phyloP scores from a whole-genome alignment of 768 basidiomycete genomes.

The Russula dissimulans region DNA sequence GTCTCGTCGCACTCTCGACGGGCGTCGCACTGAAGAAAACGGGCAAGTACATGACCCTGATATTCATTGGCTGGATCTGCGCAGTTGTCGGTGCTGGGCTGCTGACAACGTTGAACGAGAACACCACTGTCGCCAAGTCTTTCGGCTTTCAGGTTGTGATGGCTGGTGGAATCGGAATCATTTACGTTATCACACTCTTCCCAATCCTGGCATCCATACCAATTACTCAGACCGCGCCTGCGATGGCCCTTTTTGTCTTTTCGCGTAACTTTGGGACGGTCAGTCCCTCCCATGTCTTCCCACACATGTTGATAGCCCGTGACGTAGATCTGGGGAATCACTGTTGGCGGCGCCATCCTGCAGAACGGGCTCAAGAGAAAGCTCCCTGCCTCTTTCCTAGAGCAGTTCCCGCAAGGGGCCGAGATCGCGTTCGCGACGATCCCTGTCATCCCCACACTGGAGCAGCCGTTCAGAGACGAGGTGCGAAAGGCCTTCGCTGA shows the following conservation, averaged over 20 bases:
- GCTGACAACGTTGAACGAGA: slow-evolving; percentile 24
- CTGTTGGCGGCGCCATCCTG: slow-evolving; percentile 29
- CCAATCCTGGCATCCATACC: slow-evolving; percentile 31
- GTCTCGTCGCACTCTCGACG: slow-evolving; percentile 31
- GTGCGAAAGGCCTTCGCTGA: slow-evolving; percentile 26
- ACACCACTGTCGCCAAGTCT: slow-evolving; percentile 15
- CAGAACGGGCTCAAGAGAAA: slow-evolving; percentile 29
- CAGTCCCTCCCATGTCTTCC: not conserved
- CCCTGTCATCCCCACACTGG: slow-evolving; percentile 23
- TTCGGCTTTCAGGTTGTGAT: slow-evolving; percentile 22
- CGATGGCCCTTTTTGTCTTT: slow-evolving; percentile 28
- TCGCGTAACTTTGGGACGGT: slow-evolving; percentile 19
- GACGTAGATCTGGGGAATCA: slow-evolving; percentile 30
- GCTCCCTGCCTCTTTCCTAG: slow-evolving; percentile 26
- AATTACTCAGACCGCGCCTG: slow-evolving; percentile 25
- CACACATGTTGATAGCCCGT: not conserved
- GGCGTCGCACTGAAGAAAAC: slow-evolving; percentile 30
- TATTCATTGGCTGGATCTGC: slow-evolving; percentile 31
- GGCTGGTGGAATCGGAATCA: slow-evolving; percentile 28
- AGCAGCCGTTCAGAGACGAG: slow-evolving; percentile 19
- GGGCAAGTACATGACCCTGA: slow-evolving; percentile 32
- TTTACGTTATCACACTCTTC: slow-evolving; percentile 27
- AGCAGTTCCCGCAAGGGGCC: slow-evolving; percentile 21
- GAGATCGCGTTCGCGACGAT: slow-evolving; percentile 24
- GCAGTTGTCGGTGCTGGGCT: slow-evolving; percentile 30